Percentiles rank a stretch among this genome's conserved stretches.
These are phyloP conservation scores for Moniliella sp. DNA, from an alignment of 1,284 basidiomycete genomes.

Conservation along the genomic window DNA sequence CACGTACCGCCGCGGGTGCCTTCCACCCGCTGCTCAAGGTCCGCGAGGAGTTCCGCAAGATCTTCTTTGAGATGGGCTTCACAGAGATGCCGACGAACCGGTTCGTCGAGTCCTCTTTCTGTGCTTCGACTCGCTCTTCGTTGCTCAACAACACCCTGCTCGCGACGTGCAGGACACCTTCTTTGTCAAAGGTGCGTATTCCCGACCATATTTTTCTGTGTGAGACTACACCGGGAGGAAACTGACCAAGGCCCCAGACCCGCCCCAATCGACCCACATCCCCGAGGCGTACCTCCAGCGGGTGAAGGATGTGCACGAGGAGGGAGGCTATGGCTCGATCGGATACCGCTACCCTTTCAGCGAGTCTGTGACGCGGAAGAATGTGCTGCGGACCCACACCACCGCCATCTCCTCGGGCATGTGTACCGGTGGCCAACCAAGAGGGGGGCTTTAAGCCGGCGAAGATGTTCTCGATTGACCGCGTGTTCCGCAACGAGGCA, in stretches of 20 bases:
- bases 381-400: conserved; percentile 87
- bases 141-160: conserved; percentile 98
- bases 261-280: conserved; percentile 53
- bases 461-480: conserved; percentile 91
- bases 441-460: conserved; percentile 69
- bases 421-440: conserved; percentile 54
- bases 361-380: conserved; percentile 66
- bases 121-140: conserved; percentile 96
- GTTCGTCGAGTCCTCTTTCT: conserved; percentile 94
- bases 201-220: neutral
- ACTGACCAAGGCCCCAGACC: conserved; percentile 44
- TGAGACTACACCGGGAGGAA: neutral
- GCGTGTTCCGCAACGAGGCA: conserved; percentile 96
- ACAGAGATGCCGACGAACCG: conserved; percentile 96
- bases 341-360: conserved; percentile 96
- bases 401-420: conserved; percentile 84
- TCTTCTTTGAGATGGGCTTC: conserved; percentile 99
- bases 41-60: conserved; percentile 85
- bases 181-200: conserved; percentile 59
- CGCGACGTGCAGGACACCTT: conserved; percentile 96
- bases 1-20: conserved; percentile 61
- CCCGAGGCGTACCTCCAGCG: conserved; percentile 67
- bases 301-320: conserved; percentile 69
- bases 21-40: conserved; percentile 92
- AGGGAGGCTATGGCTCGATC: conserved; percentile 77